A percentile compares a stretch with the other conserved stretches of the same genome.
Evolutionary conservation across 495 filamentous ascomycete genomes (phyloP).

Genomic region (Chaetomium cochliodes): DNA sequence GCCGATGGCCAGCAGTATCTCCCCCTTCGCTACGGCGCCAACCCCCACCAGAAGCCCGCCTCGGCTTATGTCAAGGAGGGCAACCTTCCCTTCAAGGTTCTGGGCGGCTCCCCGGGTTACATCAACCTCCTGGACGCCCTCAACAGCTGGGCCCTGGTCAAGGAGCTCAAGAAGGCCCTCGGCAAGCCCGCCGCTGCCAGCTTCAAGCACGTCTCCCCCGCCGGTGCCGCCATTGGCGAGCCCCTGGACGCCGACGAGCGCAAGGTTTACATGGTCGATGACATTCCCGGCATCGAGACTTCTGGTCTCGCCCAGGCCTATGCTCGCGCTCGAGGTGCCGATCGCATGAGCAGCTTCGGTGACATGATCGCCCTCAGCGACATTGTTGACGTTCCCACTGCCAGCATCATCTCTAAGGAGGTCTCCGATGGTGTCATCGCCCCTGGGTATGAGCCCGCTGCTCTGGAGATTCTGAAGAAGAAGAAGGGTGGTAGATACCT

Average conservation of each 20-base stretch:
- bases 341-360: slow-evolving; percentile 96
- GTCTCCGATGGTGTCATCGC: slow-evolving; percentile 97
- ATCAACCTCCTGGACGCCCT: slow-evolving; percentile 96
- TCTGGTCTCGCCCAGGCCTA: slow-evolving; percentile 91
- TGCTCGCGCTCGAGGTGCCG: slow-evolving; percentile 88
- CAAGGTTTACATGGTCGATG: slow-evolving; percentile 97
- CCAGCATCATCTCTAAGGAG: slow-evolving; percentile 95
- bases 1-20: slow-evolving; percentile 78
- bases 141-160: slow-evolving; percentile 94
- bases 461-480: slow-evolving; percentile 88
- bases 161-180: slow-evolving; percentile 88
- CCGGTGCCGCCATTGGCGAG: slow-evolving; percentile 89
- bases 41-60: slow-evolving; percentile 96
- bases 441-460: slow-evolving; percentile 76
- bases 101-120: slow-evolving; percentile 90
- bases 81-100: slow-evolving; percentile 89
- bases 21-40: slow-evolving; percentile 87
- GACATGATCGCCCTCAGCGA: slow-evolving; percentile 93
- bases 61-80: slow-evolving; percentile 71
- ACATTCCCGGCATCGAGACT: slow-evolving; percentile 81
- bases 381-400: slow-evolving; percentile 82
- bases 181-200: slow-evolving; percentile 89
- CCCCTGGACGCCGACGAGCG: slow-evolving; percentile 81
- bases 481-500: slow-evolving; percentile 99
- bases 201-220: slow-evolving; percentile 99